Conservation (phyloP, 1,139 yeast genomes). For the Geotrichum carabidarum region DNA sequence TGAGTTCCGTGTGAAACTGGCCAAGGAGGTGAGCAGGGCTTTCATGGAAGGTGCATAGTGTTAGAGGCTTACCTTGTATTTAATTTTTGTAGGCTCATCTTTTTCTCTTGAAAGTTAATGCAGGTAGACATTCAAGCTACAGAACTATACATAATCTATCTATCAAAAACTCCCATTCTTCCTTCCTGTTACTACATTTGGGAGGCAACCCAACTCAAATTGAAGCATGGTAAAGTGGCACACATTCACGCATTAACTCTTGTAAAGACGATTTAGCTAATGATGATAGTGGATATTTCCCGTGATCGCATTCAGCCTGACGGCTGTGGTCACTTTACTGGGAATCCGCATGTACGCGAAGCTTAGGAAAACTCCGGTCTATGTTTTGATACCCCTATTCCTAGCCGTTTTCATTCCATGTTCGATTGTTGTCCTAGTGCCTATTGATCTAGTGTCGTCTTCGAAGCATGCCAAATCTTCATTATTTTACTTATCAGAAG, state of each 20-base stretch:
- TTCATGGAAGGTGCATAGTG: constrained; percentile 25
- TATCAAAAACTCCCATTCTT: too few relatives aligned
- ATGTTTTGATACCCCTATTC: constrained; percentile 40
- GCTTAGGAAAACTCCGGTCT: constrained; percentile 39
- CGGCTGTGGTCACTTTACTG: constrained; percentile 36
- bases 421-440: constrained; percentile 52
- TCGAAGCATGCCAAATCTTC: constrained; percentile 24
- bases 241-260: too few relatives aligned
- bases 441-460: constrained; percentile 47
- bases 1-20: constrained; percentile 23
- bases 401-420: constrained; percentile 51
- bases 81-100: background rate
- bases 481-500: constrained; percentile 43
- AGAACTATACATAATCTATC: background rate
- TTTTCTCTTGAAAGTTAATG: background rate
- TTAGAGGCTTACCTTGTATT: background rate
- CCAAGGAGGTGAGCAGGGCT: constrained; percentile 27
- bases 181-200: too few relatives aligned
- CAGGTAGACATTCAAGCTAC: background rate
- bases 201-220: too few relatives aligned
- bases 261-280: too few relatives aligned
- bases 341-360: constrained; percentile 39
- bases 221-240: too few relatives aligned
- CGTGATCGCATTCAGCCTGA: constrained; percentile 34
- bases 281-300: constrained; percentile 32